phyloP scores from a whole-genome alignment of 2,329 filamentous ascomycete species.

The Aspergillus pseudoviridinutans region DNA sequence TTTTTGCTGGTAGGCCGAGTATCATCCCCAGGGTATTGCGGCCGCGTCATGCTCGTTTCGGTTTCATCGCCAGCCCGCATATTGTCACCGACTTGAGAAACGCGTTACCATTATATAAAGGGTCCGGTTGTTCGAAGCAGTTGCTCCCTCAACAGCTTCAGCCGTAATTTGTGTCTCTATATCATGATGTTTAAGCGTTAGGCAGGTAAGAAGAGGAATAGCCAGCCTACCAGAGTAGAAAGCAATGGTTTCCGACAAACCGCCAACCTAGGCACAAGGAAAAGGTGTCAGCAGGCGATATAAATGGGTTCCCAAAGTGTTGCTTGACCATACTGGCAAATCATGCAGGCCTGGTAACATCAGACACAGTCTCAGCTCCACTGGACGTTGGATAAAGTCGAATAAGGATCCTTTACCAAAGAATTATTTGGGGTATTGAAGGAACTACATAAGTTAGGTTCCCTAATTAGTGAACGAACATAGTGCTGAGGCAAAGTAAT shows the following conservation, averaged over 20 bases:
- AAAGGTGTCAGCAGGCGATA: no score
- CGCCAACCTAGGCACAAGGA: no score
- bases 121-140: neutral
- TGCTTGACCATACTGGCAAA: neutral
- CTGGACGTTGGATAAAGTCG: neutral
- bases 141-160: neutral
- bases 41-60: conserved; percentile 27
- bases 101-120: neutral
- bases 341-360: neutral
- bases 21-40: conserved; percentile 77
- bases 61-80: conserved; percentile 27
- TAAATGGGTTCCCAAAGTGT: neutral
- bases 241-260: no score
- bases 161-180: no score
- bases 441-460: neutral
- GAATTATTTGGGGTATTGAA: neutral
- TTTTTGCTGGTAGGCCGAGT: conserved; percentile 79
- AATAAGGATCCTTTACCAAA: neutral
- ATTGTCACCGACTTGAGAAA: conserved; percentile 35
- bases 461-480: neutral
- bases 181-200: no score
- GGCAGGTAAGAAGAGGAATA: no score
- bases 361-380: neutral
- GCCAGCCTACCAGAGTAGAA: no score
- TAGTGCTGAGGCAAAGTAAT: neutral